These are phyloP conservation scores for Solanum piurae DNA, from an alignment of 257 asterid species.

Conservation along the genomic window DNA sequence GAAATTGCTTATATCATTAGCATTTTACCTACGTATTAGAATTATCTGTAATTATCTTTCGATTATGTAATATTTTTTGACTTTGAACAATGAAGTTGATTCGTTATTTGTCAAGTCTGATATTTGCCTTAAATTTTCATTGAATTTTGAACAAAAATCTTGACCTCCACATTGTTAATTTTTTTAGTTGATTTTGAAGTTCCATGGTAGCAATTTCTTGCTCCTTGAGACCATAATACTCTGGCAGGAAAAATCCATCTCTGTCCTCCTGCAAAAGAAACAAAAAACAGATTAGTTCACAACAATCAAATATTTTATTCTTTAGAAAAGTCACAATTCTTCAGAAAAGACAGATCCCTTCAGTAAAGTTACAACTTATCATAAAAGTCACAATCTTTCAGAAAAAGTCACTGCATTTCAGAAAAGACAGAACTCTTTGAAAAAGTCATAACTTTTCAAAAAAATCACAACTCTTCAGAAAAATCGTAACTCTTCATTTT, in stretches of 20 bases:
- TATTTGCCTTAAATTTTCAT: neutral
- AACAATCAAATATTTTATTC: neutral
- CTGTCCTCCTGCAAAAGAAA: neutral
- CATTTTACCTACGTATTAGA: neutral
- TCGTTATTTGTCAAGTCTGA: neutral
- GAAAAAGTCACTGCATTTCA: rapidly evolving
- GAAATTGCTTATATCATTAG: neutral
- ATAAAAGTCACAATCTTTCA: no score
- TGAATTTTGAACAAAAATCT: conserved; percentile 20
- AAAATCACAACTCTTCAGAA: no score
- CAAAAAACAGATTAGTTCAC: neutral
- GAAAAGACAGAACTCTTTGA: neutral
- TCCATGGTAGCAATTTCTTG: conserved; percentile 66
- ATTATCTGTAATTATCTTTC: neutral
- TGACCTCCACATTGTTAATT: conserved; percentile 50
- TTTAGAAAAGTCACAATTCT: neutral
- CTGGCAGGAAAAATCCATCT: neutral
- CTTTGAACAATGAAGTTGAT: neutral
- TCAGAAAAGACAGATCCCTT: neutral
- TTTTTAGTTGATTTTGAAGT: conserved; percentile 56
- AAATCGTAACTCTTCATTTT: neutral
- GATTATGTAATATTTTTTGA: neutral
- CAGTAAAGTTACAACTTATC: no score
- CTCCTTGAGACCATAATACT: conserved; percentile 80
- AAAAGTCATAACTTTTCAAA: no score